Base-by-base conservation (phyloP, 257 asterid species). In the Solanum infundibuliforme region DNA sequence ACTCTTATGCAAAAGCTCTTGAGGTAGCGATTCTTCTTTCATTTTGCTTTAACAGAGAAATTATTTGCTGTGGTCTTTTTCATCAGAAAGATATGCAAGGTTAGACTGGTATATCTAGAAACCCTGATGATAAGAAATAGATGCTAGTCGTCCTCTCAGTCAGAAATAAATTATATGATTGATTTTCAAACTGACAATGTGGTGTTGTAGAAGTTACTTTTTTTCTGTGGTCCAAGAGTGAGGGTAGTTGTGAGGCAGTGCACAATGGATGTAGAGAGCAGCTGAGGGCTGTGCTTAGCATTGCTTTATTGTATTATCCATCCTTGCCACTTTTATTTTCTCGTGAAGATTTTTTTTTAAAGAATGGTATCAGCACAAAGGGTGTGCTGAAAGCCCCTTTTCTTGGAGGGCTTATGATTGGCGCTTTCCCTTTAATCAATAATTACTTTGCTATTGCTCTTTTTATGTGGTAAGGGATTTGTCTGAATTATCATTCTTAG, bases 1-100 rank as follows among this genome's bases (percentile, higher is more conserved):
- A 96, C 92, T 93, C 98, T 65, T 96, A 92, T 23, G 98, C 98
- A 60, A 96, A 95, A 92, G 95, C 98, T 82, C 98, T 95, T 86
- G 98, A 96, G 98, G 98, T 96, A 91, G 66, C 21, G 5, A 18
- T 11, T 82, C 46, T 48, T 48, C 85, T 48, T 81, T 81, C 29
- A 48, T 81, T 41, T 86, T 38, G 8, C 62, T 29, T 68, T 69
- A 43, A 66, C 21, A 11, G 41, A 32, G 55, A 84, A 62, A 55
- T 32, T 55, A n/a, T 32, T 66, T 25, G 20, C 18, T 84, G 38
- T 77, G 65, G 0, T 77, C 36, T 25, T 41, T 77, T 77, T 16
- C 4, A 1, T 14, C 38, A 25, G 38, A 39, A 35, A 73, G 65
- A 77, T 12, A 41, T 43, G 66, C 27, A 79, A 43, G 66, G 66